Percentiles rank a stretch among this genome's conserved stretches.
These are phyloP conservation scores for Fusarium udum DNA, from an alignment of 2,329 filamentous ascomycete genomes.

Conservation along the genomic window DNA sequence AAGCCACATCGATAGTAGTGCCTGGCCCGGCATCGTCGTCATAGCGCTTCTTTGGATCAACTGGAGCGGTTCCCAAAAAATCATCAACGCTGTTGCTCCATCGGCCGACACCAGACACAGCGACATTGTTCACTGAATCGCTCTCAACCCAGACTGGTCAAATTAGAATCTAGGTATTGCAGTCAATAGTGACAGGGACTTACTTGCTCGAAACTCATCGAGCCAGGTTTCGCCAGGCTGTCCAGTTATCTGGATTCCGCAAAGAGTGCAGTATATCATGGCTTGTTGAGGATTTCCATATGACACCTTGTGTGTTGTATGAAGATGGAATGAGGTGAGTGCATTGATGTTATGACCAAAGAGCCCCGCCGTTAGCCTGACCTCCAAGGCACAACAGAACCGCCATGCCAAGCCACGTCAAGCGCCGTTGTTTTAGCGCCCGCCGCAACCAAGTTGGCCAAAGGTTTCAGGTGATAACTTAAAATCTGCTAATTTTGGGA, in stretches of 20 bases:
- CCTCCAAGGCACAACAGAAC: too few relatives aligned
- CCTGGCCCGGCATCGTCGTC: not conserved
- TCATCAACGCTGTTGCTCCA: not conserved
- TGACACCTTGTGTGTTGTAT: not conserved
- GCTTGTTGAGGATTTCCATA: not conserved
- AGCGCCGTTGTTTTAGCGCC: too few relatives aligned
- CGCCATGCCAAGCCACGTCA: too few relatives aligned
- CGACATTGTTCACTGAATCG: not conserved
- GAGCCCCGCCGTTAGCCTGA: not conserved
- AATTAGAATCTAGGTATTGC: not conserved
- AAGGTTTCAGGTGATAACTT: too few relatives aligned
- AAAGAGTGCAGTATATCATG: not conserved
- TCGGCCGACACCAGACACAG: not conserved
- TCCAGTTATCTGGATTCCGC: not conserved
- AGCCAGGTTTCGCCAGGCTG: not conserved
- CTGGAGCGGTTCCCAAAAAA: not conserved
- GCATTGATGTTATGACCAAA: not conserved
- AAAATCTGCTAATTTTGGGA: too few relatives aligned
- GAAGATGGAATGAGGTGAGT: not conserved
- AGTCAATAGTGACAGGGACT: not conserved
- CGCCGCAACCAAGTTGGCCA: too few relatives aligned
- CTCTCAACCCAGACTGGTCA: not conserved
- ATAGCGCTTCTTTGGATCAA: not conserved
- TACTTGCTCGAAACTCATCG: not conserved
- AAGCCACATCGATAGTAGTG: not conserved